Evolutionary conservation across 768 basidiomycete species (phyloP).

Genomic region (Kwoniella shandongensis): DNA sequence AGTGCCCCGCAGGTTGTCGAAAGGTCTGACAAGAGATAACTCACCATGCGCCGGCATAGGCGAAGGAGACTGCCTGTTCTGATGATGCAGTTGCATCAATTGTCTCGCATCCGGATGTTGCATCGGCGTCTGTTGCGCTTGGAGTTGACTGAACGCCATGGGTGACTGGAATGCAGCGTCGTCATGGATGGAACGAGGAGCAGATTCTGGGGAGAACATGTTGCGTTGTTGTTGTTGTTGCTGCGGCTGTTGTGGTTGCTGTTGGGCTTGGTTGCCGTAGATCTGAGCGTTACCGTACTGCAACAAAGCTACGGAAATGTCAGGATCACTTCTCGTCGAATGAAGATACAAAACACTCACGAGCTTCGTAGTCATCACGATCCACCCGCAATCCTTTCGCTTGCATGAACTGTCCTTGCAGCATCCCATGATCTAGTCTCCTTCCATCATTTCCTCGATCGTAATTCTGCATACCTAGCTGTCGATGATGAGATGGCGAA

Average conservation of each 20-base stretch:
- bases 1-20: not conserved
- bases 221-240: slow-evolving; percentile 10
- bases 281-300: slow-evolving; percentile 16
- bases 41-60: slow-evolving; percentile 21
- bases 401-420: slow-evolving; percentile 6
- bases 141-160: slow-evolving; percentile 6
- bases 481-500: slow-evolving; percentile 16
- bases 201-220: slow-evolving; percentile 23
- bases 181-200: slow-evolving; percentile 3
- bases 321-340: not conserved
- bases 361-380: slow-evolving; percentile 30
- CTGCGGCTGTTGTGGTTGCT: slow-evolving; percentile 14
- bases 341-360: slow-evolving; percentile 10
- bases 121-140: slow-evolving; percentile 9
- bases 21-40: not conserved
- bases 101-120: slow-evolving; percentile 25
- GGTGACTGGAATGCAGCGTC: slow-evolving; percentile 2
- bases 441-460: slow-evolving; percentile 9
- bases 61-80: slow-evolving; percentile 14
- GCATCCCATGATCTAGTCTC: slow-evolving; percentile 15
- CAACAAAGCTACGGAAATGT: slow-evolving; percentile 8
- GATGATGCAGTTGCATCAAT: slow-evolving; percentile 17
- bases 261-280: slow-evolving; percentile 9
- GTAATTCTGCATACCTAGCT: slow-evolving; percentile 6
- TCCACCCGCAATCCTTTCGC: slow-evolving; percentile 4